A percentile compares a stretch with the other conserved stretches of the same genome.
Evolutionary conservation across 2,329 filamentous ascomycete genomes (phyloP).

Genomic region (Didymella keratinophila): DNA sequence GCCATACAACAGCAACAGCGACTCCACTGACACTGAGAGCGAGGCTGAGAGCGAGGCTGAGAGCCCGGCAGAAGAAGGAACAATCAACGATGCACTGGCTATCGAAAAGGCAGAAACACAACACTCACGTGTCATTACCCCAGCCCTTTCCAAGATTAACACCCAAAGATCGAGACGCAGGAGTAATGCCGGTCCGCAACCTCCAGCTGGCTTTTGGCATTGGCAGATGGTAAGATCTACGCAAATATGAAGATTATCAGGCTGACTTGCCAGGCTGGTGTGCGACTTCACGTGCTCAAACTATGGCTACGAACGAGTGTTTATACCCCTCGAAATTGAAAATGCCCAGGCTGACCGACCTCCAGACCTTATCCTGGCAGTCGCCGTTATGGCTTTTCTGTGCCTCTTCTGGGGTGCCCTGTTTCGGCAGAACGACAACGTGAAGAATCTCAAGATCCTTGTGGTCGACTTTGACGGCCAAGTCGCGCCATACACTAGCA

Average conservation of each 20-base stretch:
- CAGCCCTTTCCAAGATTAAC: conserved; percentile 21
- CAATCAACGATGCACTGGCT: conserved; percentile 9
- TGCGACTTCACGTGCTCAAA: conserved; percentile 40
- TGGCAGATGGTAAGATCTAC: conserved; percentile 33
- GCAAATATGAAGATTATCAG: not conserved
- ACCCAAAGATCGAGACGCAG: conserved; percentile 31
- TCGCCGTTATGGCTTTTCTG: conserved; percentile 34
- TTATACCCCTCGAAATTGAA: not conserved
- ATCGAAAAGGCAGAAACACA: conserved; percentile 38
- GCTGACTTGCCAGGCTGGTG: conserved; percentile 30
- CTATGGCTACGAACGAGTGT: conserved; percentile 40
- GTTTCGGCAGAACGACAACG: conserved; percentile 33
- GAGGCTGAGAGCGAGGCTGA: conserved; percentile 22
- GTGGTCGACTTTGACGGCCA: conserved; percentile 70
- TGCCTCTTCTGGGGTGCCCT: conserved; percentile 43
- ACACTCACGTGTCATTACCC: conserved; percentile 13
- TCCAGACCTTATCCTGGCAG: conserved; percentile 31
- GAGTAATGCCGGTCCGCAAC: conserved; percentile 21
- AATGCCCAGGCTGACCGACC: not conserved
- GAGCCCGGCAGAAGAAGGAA: conserved; percentile 6
- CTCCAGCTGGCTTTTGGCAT: conserved; percentile 41
- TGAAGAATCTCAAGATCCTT: conserved; percentile 58
- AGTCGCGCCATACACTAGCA: conserved; percentile 55
- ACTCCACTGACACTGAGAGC: conserved; percentile 17
- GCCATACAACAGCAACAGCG: conserved; percentile 23